Base-by-base conservation (phyloP, 257 asterid genomes). In the Capsicum pubescens region DNA sequence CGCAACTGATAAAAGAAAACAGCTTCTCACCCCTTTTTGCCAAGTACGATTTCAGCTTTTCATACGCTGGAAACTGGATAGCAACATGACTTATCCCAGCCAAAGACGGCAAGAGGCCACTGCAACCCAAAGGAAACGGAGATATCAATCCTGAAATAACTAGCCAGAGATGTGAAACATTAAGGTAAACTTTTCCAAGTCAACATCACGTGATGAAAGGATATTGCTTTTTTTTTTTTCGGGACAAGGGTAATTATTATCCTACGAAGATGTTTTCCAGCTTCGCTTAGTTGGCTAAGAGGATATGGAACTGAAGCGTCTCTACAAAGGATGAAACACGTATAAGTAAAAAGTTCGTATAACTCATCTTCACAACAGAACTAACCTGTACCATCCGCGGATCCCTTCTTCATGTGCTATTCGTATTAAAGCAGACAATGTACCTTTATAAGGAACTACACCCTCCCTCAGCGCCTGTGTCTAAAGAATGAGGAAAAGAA, bases 321-420 rank as follows among this genome's bases (percentile, higher is more conserved):
- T 76, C 63, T 8, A 52, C 15, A 26, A 26, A 76, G 26, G 63
- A 76, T 26, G 64, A 54, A 76, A 52, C 63, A 26, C 57, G 44
- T 48, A 7, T 6, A 19, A 7, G 59, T 50, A 74, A 19, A 21
- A 58, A 9, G 80, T 52, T 39, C 21, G 19, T 26, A 77, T 13
- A 32, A 72, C 14, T 70, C 35, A 39, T 64, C 71, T 79, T 70
- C 52, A 72, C 68, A 48, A 80, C 21, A 85, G 57, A 55, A 83
- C 97, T 87, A 72, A 96, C 99, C 99, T 94, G 93, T 97, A 97
- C 98, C 91, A 97, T 88, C 99, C 99, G 76, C 97, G 94, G 80
- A 97, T 77, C 67, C 98, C 99, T 87, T 97, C 99, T 90, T 97
- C 99, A 17, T 85, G 97, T 76, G 88, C 86, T 79, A 97, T 97